phyloP scores from a whole-genome alignment of 2,329 filamentous ascomycete genomes.

The Diplodia intermedia region DNA sequence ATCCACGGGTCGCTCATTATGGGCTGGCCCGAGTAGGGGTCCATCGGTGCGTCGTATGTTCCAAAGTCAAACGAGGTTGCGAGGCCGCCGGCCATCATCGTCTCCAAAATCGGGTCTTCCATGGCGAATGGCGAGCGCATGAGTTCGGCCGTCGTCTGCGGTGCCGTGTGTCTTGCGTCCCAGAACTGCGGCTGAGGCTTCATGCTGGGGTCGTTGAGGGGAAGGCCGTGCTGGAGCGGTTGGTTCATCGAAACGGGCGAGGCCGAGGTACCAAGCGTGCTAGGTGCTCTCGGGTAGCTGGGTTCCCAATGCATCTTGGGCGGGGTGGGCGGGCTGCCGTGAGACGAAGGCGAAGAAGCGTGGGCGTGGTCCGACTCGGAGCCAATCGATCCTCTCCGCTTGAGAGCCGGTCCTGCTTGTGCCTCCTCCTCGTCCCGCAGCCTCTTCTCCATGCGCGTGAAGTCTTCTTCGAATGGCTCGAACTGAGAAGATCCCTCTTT shows the following conservation, averaged over 20 bases:
- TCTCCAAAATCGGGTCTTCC: conserved; percentile 18
- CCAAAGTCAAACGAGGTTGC: conserved; percentile 8
- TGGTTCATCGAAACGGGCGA: conserved; percentile 18
- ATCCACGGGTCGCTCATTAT: conserved; percentile 20
- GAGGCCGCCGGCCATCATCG: conserved; percentile 5
- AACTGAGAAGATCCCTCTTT: conserved; percentile 54
- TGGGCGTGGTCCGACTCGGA: conserved; percentile 64
- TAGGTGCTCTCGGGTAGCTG: conserved; percentile 17
- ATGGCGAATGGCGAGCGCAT: conserved; percentile 25
- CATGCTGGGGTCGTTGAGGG: conserved; percentile 22
- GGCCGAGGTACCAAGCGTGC: conserved; percentile 10
- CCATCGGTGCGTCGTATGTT: conserved; percentile 28
- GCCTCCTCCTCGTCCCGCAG: conserved; percentile 61
- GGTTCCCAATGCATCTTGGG: conserved; percentile 23
- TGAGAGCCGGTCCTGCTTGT: conserved; percentile 50
- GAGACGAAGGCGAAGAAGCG: conserved; percentile 46
- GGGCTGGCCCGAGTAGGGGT: conserved; percentile 23
- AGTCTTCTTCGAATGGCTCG: conserved; percentile 66
- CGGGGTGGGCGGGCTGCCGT: conserved; percentile 44
- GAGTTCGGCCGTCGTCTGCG: conserved; percentile 13
- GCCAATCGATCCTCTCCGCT: conserved; percentile 56
- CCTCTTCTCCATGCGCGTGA: conserved; percentile 61
- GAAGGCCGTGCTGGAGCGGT: conserved; percentile 23
- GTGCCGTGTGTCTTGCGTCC: conserved; percentile 6
- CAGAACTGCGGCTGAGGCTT: conserved; percentile 23